A percentile compares a stretch with the other conserved stretches of the same genome.
Evolutionary conservation across 306 rosid genomes (phyloP).

Genomic region (Castanospermum australe): DNA sequence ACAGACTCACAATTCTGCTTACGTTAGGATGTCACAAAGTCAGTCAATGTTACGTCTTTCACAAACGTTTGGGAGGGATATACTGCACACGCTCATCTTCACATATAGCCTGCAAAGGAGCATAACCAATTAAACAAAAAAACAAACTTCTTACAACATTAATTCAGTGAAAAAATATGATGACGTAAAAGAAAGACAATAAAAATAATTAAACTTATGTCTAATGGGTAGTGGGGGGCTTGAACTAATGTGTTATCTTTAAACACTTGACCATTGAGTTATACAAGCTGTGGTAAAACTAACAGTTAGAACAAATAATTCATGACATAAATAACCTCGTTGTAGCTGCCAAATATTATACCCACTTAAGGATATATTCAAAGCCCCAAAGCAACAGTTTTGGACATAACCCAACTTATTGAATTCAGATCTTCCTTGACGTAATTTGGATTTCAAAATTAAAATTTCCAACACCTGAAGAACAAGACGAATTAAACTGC

Average conservation of each 20-base stretch:
- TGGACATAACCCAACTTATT: neutral
- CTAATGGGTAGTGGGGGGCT: neutral
- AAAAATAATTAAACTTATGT: neutral
- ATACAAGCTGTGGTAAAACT: neutral
- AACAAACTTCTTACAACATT: neutral
- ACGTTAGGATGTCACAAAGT: neutral
- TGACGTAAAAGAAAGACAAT: neutral
- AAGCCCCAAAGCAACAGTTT: neutral
- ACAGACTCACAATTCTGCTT: neutral
- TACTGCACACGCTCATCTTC: conserved; percentile 78
- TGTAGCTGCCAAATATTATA: neutral
- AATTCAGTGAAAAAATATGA: neutral
- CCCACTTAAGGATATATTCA: neutral
- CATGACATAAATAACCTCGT: neutral
- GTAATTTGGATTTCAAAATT: neutral
- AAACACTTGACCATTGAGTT: neutral
- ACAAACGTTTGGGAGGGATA: conserved; percentile 66
- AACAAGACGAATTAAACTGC: neutral
- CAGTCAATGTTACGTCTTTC: conserved; percentile 21
- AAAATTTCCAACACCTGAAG: neutral
- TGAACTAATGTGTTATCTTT: neutral
- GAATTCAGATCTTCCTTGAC: neutral
- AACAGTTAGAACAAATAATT: neutral
- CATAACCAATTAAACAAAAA: neutral
- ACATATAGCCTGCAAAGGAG: conserved; percentile 63